A percentile compares a stretch with the other conserved stretches of the same genome.
Evolutionary conservation across 768 basidiomycete species (phyloP).

Genomic region (Myochromella boudieri): DNA sequence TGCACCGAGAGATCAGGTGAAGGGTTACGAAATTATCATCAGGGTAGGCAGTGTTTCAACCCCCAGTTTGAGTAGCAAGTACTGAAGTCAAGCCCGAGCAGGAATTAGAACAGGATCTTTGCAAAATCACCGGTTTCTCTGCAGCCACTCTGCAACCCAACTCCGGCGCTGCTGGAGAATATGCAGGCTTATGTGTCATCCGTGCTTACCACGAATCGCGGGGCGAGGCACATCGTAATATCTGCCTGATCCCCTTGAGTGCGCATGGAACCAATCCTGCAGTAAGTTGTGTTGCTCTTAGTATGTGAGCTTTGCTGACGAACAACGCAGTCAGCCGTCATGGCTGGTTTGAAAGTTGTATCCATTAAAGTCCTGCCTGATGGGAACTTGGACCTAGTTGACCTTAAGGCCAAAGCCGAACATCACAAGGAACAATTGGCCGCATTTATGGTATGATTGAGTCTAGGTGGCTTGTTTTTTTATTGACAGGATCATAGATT

Average conservation of each 20-base stretch:
- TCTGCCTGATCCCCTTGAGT: conserved; percentile 92
- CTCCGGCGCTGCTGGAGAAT: conserved; percentile 97
- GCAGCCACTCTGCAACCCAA: conserved; percentile 98
- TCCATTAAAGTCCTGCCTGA: conserved; percentile 87
- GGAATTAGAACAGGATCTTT: conserved; percentile 91
- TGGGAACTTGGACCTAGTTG: conserved; percentile 87
- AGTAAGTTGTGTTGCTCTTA: conserved; percentile 42
- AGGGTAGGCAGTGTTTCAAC: conserved; percentile 41
- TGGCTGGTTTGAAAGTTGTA: conserved; percentile 97
- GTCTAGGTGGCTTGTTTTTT: background rate
- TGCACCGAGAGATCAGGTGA: conserved; percentile 83
- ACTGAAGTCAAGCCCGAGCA: conserved; percentile 23
- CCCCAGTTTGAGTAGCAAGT: background rate
- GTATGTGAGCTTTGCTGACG: conserved; percentile 15
- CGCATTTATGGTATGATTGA: conserved; percentile 80
- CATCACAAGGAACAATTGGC: conserved; percentile 90
- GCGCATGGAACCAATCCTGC: conserved; percentile 99
- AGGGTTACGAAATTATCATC: conserved; percentile 83
- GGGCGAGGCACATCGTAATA: conserved; percentile 80
- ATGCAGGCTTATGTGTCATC: conserved; percentile 92
- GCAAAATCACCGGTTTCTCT: conserved; percentile 95
- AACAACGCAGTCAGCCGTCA: conserved; percentile 77
- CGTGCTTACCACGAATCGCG: conserved; percentile 91
- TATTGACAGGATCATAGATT: conserved; percentile 50
- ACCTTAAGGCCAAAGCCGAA: conserved; percentile 85